Conservation (phyloP, 495 filamentous ascomycete species). For the Penicillium bovifimosum region DNA sequence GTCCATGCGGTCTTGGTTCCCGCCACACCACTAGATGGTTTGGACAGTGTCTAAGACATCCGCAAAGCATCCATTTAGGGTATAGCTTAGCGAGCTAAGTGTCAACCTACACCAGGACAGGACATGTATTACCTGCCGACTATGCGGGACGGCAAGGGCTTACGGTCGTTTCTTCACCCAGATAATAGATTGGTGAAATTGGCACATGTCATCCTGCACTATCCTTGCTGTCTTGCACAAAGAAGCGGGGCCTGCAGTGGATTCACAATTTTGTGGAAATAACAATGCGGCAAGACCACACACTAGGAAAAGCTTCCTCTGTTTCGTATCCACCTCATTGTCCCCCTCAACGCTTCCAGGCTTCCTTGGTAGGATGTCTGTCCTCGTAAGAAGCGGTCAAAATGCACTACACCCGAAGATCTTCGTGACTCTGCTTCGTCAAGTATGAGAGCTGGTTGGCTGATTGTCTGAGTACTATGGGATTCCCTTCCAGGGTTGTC, state of each 20-base stretch:
- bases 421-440: too few relatives aligned
- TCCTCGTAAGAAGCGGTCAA: conserved; percentile 14
- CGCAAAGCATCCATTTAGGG: not conserved
- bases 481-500: not conserved
- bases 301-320: not conserved
- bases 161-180: too few relatives aligned
- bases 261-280: not conserved
- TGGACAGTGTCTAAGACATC: too few relatives aligned
- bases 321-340: not conserved
- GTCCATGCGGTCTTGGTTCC: not conserved
- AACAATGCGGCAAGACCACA: not conserved
- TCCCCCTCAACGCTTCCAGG: not conserved
- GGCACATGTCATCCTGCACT: not conserved
- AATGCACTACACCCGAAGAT: not conserved
- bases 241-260: conserved; percentile 9
- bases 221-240: not conserved
- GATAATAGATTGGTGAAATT: not conserved
- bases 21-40: not conserved
- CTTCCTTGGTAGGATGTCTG: not conserved
- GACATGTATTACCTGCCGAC: not conserved
- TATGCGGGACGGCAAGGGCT: conserved; percentile 2
- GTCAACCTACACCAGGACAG: too few relatives aligned
- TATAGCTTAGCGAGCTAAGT: not conserved
- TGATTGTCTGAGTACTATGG: not conserved
- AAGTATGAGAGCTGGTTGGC: not conserved